phyloP scores from a whole-genome alignment of 1,284 basidiomycete species.

The Ustilago tritici region DNA sequence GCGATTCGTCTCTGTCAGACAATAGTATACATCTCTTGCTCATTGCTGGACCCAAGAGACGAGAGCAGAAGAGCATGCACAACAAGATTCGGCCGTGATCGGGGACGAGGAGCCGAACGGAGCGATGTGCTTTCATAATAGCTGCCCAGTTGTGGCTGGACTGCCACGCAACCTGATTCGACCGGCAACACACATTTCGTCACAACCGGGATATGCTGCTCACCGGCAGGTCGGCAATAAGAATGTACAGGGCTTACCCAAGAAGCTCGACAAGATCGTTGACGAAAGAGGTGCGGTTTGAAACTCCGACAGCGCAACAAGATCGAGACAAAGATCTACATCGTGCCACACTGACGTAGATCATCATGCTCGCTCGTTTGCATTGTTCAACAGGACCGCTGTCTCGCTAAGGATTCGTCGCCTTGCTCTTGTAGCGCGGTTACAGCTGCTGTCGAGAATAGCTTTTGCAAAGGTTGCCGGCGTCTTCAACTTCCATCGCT shows the following conservation, averaged over 20 bases:
- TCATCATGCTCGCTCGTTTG: neutral
- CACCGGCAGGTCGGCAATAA: neutral
- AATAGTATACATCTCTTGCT: no score
- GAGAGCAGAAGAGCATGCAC: no score
- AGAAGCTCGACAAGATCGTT: neutral
- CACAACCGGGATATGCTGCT: neutral
- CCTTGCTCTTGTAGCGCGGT: conserved; percentile 3
- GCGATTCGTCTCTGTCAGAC: no score
- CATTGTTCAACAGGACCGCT: conserved; percentile 8
- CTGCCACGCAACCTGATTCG: no score
- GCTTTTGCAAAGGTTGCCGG: neutral
- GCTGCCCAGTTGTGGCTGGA: no score
- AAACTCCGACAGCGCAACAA: conserved; percentile 1
- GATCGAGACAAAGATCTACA: conserved; percentile 11
- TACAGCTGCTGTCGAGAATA: neutral
- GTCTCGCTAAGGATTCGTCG: conserved; percentile 3
- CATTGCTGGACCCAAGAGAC: no score
- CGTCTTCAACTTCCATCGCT: conserved; percentile 8
- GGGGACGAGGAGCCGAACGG: no score
- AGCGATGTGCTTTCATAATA: no score
- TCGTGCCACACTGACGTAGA: neutral
- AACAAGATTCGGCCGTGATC: no score
- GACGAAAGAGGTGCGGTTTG: neutral
- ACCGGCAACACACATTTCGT: neutral
- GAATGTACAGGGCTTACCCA: neutral